Evolutionary conservation across 139 green algal species (phyloP).

Genomic region (Mesotaenium endlicherianum): DNA sequence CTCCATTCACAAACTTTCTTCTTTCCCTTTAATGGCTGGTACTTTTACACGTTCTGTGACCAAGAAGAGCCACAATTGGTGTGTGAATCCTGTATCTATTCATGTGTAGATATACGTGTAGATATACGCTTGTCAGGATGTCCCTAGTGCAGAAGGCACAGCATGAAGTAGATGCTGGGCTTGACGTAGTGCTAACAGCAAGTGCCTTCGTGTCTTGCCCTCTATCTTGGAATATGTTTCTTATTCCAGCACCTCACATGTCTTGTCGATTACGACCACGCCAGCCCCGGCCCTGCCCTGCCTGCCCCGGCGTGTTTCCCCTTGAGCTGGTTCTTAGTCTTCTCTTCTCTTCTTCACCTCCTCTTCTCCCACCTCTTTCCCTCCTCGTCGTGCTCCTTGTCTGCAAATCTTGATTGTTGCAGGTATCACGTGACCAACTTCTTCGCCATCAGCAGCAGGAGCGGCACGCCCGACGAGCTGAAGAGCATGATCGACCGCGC

Average conservation of each 20-base stretch:
- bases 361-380: background rate
- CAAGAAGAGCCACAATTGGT: no score
- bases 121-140: no score
- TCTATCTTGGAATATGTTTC: no score
- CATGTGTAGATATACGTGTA: no score
- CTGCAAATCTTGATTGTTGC: background rate
- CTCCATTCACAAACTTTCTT: no score
- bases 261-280: background rate
- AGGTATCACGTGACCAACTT: slow-evolving; percentile 98
- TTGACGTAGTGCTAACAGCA: no score
- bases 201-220: no score
- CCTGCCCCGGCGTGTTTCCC: background rate
- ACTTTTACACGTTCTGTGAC: no score
- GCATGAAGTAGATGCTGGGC: no score
- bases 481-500: slow-evolving; percentile 93
- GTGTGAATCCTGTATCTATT: no score
- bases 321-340: background rate
- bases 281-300: background rate
- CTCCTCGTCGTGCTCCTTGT: background rate
- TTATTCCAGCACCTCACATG: background rate
- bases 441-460: slow-evolving; percentile 84
- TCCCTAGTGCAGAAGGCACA: no score
- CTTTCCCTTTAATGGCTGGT: no score
- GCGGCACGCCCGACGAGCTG: slow-evolving; percentile 95
- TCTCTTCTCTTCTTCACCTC: background rate